Evolutionary conservation across 257 asterid species (phyloP).

Genomic region (Fraxinus americana): DNA sequence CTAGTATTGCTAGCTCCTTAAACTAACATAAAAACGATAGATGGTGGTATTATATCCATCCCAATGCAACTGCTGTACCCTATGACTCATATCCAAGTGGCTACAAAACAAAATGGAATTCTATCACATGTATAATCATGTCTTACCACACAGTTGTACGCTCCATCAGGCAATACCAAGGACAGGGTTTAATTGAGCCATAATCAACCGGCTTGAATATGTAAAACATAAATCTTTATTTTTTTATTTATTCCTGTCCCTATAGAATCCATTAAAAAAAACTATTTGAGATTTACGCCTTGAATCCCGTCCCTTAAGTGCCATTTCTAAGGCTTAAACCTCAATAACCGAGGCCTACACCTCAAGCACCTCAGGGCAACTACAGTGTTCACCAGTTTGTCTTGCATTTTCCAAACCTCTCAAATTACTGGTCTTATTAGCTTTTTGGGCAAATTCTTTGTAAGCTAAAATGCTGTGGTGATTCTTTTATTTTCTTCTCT

Average conservation of each 20-base stretch:
- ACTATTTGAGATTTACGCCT: neutral
- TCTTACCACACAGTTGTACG: neutral
- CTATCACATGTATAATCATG: neutral
- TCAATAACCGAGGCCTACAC: neutral
- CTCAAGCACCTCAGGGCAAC: neutral
- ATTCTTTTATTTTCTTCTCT: no score
- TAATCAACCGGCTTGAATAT: neutral
- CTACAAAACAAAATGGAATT: conserved; percentile 3
- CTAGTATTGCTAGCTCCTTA: neutral
- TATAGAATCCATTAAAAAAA: neutral
- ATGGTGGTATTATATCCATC: neutral
- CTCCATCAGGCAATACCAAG: conserved; percentile 1
- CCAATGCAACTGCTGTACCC: neutral
- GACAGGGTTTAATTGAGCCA: conserved; percentile 4
- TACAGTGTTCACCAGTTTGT: neutral
- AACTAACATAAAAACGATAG: neutral
- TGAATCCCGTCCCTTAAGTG: neutral
- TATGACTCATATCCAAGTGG: neutral
- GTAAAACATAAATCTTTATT: neutral
- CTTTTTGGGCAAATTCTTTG: neutral
- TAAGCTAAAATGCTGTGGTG: no score
- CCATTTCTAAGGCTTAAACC: neutral
- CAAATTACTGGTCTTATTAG: neutral
- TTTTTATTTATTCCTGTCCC: neutral
- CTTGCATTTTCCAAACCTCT: neutral